Evolutionary conservation across 441 rosid genomes (phyloP).

Genomic region (Eutrema salsugineum): DNA sequence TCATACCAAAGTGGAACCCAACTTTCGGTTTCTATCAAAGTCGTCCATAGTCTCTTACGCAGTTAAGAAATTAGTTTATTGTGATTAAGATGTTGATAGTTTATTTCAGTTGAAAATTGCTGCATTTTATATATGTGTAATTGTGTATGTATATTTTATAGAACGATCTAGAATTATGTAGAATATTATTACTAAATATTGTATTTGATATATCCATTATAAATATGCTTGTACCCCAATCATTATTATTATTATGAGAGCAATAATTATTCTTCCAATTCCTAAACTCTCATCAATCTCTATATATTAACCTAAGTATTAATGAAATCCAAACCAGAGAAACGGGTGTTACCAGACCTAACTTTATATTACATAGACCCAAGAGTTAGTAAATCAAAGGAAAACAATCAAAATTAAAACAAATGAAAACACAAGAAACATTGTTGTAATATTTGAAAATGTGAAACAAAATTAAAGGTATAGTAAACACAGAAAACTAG

Average conservation of each 20-base stretch:
- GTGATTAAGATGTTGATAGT: conserved; percentile 1
- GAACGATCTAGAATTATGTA: too few relatives aligned
- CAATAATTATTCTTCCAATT: too few relatives aligned
- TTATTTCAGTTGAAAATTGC: neutral
- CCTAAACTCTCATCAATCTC: too few relatives aligned
- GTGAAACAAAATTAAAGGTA: neutral
- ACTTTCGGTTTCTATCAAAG: conserved; percentile 25
- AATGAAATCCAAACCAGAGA: neutral
- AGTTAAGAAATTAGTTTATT: neutral
- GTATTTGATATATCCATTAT: too few relatives aligned
- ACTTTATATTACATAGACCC: neutral
- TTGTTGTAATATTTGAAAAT: neutral
- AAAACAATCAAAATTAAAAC: neutral
- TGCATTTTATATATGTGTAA: neutral
- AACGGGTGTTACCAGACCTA: neutral
- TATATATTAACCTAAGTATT: neutral
- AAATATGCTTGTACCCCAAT: too few relatives aligned
- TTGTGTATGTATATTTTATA: too few relatives aligned
- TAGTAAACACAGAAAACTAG: neutral
- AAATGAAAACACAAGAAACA: neutral
- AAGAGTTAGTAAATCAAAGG: neutral
- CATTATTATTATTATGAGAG: too few relatives aligned
- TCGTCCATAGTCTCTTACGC: conserved; percentile 3
- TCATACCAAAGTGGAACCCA: conserved; percentile 24
- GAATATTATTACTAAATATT: too few relatives aligned